A percentile compares a stretch with the other conserved stretches of the same genome.
These are phyloP conservation scores for Lipomyces spencermartinsiae DNA, from an alignment of 805 yeast genomes.

Conservation along the genomic window DNA sequence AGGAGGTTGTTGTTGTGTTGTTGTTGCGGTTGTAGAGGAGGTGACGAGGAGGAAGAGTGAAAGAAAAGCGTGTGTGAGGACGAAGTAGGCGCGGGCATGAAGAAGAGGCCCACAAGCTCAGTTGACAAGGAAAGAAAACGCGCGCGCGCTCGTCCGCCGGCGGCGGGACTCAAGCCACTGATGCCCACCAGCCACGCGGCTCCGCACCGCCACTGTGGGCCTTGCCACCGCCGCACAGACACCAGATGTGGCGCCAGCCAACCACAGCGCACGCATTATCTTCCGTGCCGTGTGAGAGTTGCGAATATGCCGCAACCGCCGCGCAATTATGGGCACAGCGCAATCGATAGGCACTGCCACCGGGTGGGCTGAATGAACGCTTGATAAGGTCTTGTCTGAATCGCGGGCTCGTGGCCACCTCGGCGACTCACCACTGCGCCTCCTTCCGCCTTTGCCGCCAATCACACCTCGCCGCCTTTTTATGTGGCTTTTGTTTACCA, in stretches of 20 bases:
- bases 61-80: neutral
- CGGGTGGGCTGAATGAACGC: too few relatives aligned
- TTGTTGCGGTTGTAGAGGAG: too few relatives aligned
- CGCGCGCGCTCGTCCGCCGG: too few relatives aligned
- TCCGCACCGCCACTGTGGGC: neutral
- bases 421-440: too few relatives aligned
- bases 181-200: neutral
- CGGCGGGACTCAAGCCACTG: too few relatives aligned
- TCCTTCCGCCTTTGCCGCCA: too few relatives aligned
- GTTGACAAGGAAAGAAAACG: neutral
- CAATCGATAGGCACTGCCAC: conserved; percentile 2
- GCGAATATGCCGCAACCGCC: neutral
- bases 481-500: too few relatives aligned
- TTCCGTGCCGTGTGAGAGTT: neutral
- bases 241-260: neutral
- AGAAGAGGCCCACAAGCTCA: neutral
- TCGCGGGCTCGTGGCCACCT: too few relatives aligned
- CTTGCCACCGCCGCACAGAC: neutral
- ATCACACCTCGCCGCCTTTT: too few relatives aligned
- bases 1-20: too few relatives aligned
- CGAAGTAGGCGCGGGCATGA: neutral
- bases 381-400: too few relatives aligned
- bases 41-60: neutral
- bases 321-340: neutral
- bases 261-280: neutral